Evolutionary conservation across 1,284 basidiomycete genomes (phyloP).

Genomic region (Vanrija sp.): DNA sequence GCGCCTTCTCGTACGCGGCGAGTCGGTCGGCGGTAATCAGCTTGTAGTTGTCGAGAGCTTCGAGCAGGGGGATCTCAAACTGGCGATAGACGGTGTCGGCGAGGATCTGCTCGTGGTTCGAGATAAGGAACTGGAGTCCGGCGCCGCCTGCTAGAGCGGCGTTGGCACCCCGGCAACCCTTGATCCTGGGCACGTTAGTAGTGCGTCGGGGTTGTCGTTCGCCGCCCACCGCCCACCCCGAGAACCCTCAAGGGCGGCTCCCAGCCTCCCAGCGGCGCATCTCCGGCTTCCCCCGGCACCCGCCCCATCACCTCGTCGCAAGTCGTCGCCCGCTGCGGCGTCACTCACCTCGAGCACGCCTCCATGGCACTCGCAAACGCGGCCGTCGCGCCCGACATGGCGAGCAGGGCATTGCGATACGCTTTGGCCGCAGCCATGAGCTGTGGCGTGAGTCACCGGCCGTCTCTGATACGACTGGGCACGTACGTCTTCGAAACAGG

Average conservation of each 20-base stretch:
- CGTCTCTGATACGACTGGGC: no score
- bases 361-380: slow-evolving; percentile 82
- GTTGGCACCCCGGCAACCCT: slow-evolving; percentile 42
- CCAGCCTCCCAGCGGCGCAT: not conserved
- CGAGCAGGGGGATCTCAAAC: slow-evolving; percentile 81
- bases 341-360: slow-evolving; percentile 67
- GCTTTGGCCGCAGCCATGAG: slow-evolving; percentile 72
- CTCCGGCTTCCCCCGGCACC: not conserved
- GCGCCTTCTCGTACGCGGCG: slow-evolving; percentile 67
- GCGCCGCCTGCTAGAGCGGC: slow-evolving; percentile 64
- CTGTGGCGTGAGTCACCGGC: slow-evolving; percentile 45
- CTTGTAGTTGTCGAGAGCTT: slow-evolving; percentile 74
- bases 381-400: slow-evolving; percentile 79
- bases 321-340: not conserved
- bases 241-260: not conserved
- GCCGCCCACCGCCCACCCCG: not conserved
- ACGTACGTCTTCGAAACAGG: slow-evolving; percentile 45
- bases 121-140: slow-evolving; percentile 84
- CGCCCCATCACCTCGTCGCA: not conserved
- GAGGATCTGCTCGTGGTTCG: slow-evolving; percentile 87
- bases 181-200: slow-evolving; percentile 27
- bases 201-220: no score
- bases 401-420: slow-evolving; percentile 77
- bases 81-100: slow-evolving; percentile 81
- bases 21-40: slow-evolving; percentile 61